Percentiles rank a stretch among this genome's conserved stretches.
Conservation (phyloP, 2,329 filamentous ascomycete species). For the Pochonia chlamydosporia region DNA sequence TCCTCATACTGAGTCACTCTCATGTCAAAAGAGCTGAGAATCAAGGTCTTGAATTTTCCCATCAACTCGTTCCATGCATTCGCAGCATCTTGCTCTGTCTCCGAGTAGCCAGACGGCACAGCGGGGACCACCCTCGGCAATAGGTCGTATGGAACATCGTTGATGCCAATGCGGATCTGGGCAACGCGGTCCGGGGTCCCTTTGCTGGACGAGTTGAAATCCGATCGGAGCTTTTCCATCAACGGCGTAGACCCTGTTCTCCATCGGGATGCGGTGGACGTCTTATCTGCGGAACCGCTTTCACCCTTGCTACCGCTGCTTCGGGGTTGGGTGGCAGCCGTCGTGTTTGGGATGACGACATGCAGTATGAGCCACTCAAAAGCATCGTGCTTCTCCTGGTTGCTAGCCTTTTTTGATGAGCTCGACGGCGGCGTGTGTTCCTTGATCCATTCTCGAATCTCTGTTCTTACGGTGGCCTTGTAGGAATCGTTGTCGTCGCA, state of each 20-base stretch:
- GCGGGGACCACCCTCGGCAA: conserved; percentile 58
- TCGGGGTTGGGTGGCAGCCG: conserved; percentile 71
- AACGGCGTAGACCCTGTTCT: conserved; percentile 74
- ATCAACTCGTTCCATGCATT: conserved; percentile 81
- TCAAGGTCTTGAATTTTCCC: conserved; percentile 78
- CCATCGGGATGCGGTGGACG: conserved; percentile 65
- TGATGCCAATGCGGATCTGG: conserved; percentile 74
- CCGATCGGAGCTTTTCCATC: conserved; percentile 80
- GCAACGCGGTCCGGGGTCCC: conserved; percentile 69
- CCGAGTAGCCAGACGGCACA: conserved; percentile 58
- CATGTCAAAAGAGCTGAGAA: conserved; percentile 83
- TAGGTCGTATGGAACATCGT: conserved; percentile 60
- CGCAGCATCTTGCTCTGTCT: conserved; percentile 72
- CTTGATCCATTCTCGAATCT: conserved; percentile 89
- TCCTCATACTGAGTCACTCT: conserved; percentile 94
- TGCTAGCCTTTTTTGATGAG: conserved; percentile 50
- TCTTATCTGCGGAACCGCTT: conserved; percentile 58
- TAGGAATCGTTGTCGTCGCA: conserved; percentile 97
- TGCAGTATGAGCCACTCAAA: conserved; percentile 95
- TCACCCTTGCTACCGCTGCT: conserved; percentile 48
- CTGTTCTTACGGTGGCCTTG: conserved; percentile 70
- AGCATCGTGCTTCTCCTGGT: conserved; percentile 89
- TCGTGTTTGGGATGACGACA: conserved; percentile 81
- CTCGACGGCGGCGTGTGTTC: conserved; percentile 57
- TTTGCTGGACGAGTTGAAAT: conserved; percentile 77